Percentiles rank a stretch among this genome's conserved stretches.
Conservation (phyloP, 2,329 filamentous ascomycete genomes). For the Monosporascus cannonballus region DNA sequence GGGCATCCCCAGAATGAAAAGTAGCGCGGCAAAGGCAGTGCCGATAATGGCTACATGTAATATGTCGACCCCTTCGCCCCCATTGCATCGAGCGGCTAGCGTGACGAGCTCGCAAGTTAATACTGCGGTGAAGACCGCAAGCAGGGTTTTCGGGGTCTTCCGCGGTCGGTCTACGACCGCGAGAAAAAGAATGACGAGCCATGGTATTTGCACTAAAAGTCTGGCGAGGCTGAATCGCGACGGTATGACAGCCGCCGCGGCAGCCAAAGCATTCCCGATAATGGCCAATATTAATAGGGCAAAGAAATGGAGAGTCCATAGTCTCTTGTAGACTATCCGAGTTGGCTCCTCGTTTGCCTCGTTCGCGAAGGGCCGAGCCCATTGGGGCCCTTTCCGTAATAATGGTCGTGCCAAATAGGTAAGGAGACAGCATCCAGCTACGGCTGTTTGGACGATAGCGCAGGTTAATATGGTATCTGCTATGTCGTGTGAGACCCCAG, state of each 20-base stretch:
- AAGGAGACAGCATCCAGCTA: conserved; percentile 25
- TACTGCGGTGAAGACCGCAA: conserved; percentile 32
- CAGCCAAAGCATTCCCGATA: conserved; percentile 28
- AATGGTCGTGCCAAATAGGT: conserved; percentile 19
- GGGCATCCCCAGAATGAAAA: conserved; percentile 61
- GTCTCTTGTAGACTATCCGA: conserved; percentile 4
- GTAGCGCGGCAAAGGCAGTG: conserved; percentile 39
- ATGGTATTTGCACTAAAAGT: conserved; percentile 33
- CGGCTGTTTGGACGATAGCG: conserved; percentile 24
- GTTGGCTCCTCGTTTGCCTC: conserved; percentile 20
- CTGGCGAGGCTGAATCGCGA: conserved; percentile 17
- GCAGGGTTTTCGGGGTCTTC: conserved; percentile 34
- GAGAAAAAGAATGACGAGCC: conserved; percentile 31
- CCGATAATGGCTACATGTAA: conserved; percentile 29
- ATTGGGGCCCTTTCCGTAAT: conserved; percentile 28
- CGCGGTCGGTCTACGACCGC: conserved; percentile 32
- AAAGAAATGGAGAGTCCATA: conserved; percentile 35
- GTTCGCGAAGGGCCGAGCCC: conserved; percentile 37
- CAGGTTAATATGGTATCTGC: conserved; percentile 14
- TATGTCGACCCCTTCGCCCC: conserved; percentile 24
- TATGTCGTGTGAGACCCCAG: not conserved
- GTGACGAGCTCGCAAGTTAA: conserved; percentile 24
- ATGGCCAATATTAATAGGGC: conserved; percentile 27
- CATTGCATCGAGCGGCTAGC: conserved; percentile 19
- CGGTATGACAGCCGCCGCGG: conserved; percentile 23